Conservation (phyloP, 306 rosid genomes). For the Mucuna pruriens region DNA sequence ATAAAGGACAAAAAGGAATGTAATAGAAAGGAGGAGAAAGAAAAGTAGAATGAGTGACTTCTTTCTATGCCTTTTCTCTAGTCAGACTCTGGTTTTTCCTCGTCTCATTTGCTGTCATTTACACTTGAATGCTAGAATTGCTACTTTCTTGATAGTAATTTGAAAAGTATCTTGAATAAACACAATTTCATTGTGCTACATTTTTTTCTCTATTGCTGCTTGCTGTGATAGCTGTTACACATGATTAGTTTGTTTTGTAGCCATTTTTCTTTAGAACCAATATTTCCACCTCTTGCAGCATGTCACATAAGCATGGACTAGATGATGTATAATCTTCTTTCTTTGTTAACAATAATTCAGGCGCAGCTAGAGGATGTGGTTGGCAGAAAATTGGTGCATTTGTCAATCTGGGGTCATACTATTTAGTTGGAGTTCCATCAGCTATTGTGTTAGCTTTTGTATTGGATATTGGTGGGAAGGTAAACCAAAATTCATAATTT, state of each 20-base stretch:
- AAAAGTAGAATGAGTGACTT: too few species aligned
- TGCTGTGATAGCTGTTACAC: too few species aligned
- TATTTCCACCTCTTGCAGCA: neutral
- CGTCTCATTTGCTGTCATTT: too few species aligned
- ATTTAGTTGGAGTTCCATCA: slow-evolving; percentile 69
- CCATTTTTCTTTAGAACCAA: neutral
- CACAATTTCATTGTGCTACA: too few species aligned
- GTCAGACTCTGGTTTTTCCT: too few species aligned
- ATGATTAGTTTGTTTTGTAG: neutral
- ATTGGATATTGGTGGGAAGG: slow-evolving; percentile 73
- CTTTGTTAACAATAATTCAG: slow-evolving; percentile 44
- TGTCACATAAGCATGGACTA: neutral
- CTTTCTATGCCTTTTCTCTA: too few species aligned
- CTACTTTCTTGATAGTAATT: too few species aligned
- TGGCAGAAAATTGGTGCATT: slow-evolving; percentile 87
- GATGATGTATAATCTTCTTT: neutral
- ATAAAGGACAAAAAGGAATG: too few species aligned
- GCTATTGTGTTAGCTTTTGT: slow-evolving; percentile 66
- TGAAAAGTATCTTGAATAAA: too few species aligned
- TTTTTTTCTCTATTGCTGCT: too few species aligned
- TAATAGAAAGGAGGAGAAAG: too few species aligned
- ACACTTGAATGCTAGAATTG: too few species aligned
- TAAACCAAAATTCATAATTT: slow-evolving; percentile 12
- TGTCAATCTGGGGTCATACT: slow-evolving; percentile 78
- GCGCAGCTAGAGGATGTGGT: slow-evolving; percentile 83